Base-by-base conservation (phyloP, 2,329 filamentous ascomycete species). In the Exophiala sp. region DNA sequence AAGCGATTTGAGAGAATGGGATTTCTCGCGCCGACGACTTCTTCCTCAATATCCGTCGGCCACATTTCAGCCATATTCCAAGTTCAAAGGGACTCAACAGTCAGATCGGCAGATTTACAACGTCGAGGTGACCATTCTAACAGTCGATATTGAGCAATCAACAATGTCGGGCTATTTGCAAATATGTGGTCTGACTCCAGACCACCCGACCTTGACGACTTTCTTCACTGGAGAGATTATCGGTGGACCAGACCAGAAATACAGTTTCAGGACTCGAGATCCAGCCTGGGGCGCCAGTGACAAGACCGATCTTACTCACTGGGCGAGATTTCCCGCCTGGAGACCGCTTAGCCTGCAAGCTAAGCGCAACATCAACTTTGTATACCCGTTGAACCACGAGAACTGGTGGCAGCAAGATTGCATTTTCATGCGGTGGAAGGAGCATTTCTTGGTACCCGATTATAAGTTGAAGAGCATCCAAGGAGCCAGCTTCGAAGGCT, bases 181-280 rank as follows among this genome's bases (percentile, higher is more conserved):
- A 63, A 99, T 99, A 62, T 89, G 96, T 86, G 92, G 92, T 91
- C 78, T 99, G 12, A 97, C 94, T 0, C 88, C 95, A 68, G 91
- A 96, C 72, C 92, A 97, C 69, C 92, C 92, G 10, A 96, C 91
- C n/a, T 78, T 99, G 47, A 97, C 92, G 7, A 99, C 94, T 1
- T 99, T 95, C 70, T 99, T 99, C 65, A 92, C 97, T 72, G 91
- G 92, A 69, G 94, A 99, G 73, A 95, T 99, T 50, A 96, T 99
- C 62, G 94, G 94, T 45, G 62, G 62, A 6, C 62, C 62, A 10
- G 52, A 63, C 12, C 86, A 85, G 53, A 95, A 95, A 68, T 91
- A 97, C 73, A 87, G 85, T n/a, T 99, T 99, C 75, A 82, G 87
- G 59, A 99, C 94, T 35, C 84, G 88, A 61, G 89, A 96, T 69